Percentiles rank a stretch among this genome's conserved stretches.
phyloP scores from a whole-genome alignment of 169 alveolate genomes.

The Eimeria brunetti region DNA sequence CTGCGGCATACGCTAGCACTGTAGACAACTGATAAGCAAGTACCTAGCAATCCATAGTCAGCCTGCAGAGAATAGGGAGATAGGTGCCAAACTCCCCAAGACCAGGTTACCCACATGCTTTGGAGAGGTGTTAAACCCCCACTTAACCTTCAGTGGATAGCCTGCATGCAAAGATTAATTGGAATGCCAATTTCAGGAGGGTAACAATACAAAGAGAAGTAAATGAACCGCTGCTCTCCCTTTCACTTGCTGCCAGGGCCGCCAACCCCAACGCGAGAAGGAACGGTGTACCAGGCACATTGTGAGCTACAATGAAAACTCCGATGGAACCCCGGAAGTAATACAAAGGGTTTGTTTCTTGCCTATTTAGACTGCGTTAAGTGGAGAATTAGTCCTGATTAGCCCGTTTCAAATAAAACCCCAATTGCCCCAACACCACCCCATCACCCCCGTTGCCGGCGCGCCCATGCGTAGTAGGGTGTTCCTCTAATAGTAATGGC shows the following conservation, averaged over 20 bases:
- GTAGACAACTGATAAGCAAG: too few species aligned
- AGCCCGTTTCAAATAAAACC: background rate
- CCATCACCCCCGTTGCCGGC: background rate
- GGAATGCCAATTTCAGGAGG: too few species aligned
- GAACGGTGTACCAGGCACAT: background rate
- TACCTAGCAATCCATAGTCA: too few species aligned
- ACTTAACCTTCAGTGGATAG: too few species aligned
- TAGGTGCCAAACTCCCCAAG: background rate
- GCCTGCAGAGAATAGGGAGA: too few species aligned
- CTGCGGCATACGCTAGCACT: too few species aligned
- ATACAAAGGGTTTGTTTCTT: background rate
- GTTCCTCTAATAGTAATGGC: background rate
- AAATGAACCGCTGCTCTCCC: too few species aligned
- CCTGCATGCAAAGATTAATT: too few species aligned
- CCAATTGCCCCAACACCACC: slow-evolving; percentile 6
- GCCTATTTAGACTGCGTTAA: background rate
- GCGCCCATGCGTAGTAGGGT: background rate
- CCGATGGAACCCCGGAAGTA: background rate
- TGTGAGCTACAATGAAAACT: background rate
- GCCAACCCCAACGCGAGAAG: too few species aligned
- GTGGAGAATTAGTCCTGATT: background rate
- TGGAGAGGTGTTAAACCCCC: too few species aligned
- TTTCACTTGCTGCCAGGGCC: too few species aligned
- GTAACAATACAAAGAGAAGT: too few species aligned
- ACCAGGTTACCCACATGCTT: background rate